A percentile compares a stretch with the other conserved stretches of the same genome.
Conservation (phyloP, 352 stramenopile genomes). For the Phytopythium aichiense region DNA sequence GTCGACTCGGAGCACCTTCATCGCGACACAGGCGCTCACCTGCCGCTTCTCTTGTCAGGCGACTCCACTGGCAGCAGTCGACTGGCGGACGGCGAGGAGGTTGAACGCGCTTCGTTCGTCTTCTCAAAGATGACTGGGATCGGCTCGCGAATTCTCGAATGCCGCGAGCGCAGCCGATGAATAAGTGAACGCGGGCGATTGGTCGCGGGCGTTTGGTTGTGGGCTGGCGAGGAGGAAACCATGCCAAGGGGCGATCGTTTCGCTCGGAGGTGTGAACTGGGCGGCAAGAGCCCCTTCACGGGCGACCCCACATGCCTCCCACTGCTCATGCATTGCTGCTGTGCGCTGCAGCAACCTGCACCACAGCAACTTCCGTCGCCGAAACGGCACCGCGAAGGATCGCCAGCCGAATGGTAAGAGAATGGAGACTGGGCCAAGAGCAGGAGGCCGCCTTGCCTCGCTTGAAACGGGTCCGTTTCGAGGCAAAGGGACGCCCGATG, state of each 20-base stretch:
- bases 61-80: not conserved
- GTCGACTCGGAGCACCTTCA: not conserved
- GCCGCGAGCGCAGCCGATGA: not conserved
- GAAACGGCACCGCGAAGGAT: not conserved
- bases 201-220: not conserved
- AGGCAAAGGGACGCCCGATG: not conserved
- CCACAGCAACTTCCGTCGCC: not conserved
- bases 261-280: not conserved
- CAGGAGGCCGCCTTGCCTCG: not conserved
- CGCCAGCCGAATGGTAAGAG: not conserved
- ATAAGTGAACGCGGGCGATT: not conserved
- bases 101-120: not conserved
- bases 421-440: not conserved
- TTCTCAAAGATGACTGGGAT: not conserved
- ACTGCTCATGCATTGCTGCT: not conserved
- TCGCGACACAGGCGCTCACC: not conserved
- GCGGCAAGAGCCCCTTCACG: not conserved
- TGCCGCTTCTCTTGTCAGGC: not conserved
- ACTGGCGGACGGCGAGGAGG: not conserved
- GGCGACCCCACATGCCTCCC: not conserved
- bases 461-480: not conserved
- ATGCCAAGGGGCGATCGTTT: slow-evolving; percentile 5
- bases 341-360: not conserved
- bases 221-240: not conserved
- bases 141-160: slow-evolving; percentile 1